Conservation (phyloP, 164 flowering plant genomes). For the Cinnamomum micranthum region DNA sequence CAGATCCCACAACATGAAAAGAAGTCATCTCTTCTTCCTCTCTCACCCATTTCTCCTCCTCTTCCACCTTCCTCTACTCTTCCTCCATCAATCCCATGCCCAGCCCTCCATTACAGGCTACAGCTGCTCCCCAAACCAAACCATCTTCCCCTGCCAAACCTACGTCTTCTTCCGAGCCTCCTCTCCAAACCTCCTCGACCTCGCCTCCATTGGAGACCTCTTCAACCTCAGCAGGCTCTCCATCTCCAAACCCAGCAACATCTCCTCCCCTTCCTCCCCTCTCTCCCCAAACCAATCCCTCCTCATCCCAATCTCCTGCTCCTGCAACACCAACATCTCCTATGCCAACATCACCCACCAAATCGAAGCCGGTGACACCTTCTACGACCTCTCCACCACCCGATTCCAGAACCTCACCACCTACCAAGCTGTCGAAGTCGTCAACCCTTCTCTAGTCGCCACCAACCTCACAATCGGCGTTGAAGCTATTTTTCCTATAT, state of each 20-base stretch:
- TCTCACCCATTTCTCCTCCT: not conserved
- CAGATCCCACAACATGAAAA: no score
- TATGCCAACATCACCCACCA: constrained; percentile 52
- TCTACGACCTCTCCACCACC: constrained; percentile 45
- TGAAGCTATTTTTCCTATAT: constrained; percentile 52
- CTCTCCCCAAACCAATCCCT: constrained; percentile 55
- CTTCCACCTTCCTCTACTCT: constrained; percentile 6
- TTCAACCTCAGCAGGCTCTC: constrained; percentile 58
- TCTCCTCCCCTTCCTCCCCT: constrained; percentile 48
- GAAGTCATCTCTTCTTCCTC: no score
- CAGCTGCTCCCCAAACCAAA: constrained; percentile 42
- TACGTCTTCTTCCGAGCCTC: constrained; percentile 55
- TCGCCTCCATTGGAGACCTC: constrained; percentile 69
- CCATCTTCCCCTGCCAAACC: constrained; percentile 55
- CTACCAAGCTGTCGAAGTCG: constrained; percentile 58
- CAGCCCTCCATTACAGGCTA: constrained; percentile 45
- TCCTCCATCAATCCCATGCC: constrained; percentile 11
- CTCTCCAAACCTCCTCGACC: constrained; percentile 51
- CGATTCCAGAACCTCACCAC: constrained; percentile 65
- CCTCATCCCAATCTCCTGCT: constrained; percentile 66
- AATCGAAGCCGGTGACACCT: constrained; percentile 54
- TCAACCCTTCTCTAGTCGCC: constrained; percentile 59
- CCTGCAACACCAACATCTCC: constrained; percentile 50
- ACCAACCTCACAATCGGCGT: constrained; percentile 44
- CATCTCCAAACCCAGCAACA: constrained; percentile 68